phyloP scores from a whole-genome alignment of 176 grass and related monocot species.

The Ampelocalamus luodianensis region DNA sequence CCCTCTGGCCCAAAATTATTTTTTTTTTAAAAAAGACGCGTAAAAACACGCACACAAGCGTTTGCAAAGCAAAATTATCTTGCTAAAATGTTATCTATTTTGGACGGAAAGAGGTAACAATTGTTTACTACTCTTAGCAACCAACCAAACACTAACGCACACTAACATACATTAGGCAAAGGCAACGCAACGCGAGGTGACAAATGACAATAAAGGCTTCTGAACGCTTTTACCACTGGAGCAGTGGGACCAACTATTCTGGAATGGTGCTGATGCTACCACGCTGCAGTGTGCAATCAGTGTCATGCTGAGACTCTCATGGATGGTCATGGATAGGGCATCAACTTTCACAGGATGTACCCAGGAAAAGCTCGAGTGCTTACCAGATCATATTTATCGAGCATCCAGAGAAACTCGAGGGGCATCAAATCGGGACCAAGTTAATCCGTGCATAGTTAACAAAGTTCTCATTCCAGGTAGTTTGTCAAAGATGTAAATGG shows the following conservation, averaged over 20 bases:
- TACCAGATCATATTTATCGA: background rate
- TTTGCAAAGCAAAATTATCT: background rate
- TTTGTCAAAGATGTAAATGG: background rate
- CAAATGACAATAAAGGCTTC: conserved; percentile 29
- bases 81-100: background rate
- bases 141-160: background rate
- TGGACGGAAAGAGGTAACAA: background rate
- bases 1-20: background rate
- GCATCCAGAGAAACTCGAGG: background rate
- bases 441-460: background rate
- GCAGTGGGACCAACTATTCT: conserved; percentile 7
- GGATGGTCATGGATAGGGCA: conserved; percentile 29
- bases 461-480: background rate
- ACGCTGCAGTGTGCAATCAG: conserved; percentile 28
- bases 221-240: background rate
- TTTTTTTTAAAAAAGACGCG: background rate
- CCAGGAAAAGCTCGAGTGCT: conserved; percentile 9
- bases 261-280: conserved; percentile 17
- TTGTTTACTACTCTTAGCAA: background rate
- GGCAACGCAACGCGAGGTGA: conserved; percentile 8
- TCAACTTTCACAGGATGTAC: conserved; percentile 20
- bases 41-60: too few relatives aligned
- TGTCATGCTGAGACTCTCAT: conserved; percentile 35
- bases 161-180: background rate
- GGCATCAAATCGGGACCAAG: background rate